Base-by-base conservation (phyloP, 169 alveolate species). In the Eimeria falciformis region DNA sequence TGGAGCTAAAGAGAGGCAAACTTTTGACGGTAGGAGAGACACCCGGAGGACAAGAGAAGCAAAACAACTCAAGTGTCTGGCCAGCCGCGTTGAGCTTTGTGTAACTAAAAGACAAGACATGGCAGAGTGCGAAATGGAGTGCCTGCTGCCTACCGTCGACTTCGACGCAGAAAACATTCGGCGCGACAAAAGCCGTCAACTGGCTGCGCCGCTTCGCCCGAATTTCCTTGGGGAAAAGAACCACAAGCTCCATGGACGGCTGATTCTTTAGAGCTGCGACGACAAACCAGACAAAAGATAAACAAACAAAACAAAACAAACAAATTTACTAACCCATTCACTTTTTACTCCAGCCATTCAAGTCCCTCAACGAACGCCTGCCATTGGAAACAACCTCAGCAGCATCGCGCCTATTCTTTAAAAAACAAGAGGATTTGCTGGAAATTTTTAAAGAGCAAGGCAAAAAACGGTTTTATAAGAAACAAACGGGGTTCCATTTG, bases 121-220 rank as follows among this genome's bases (percentile, higher is more conserved):
- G n/a, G n/a, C n/a, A 7, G 62, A 50, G 62, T 7, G 62, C 62
- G 7, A 14, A 7, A 50, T 50, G 62, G n/a, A 50, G 62, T 50
- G 62, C 14, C n/a, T n/a, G n/a, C n/a, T 33, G 40, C 65, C 65
- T 21, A 53, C 65, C 65, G 65, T 53, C 65, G 65, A 53, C n/a
- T 53, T 53, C 65, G 17, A 53, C 65, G n/a, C 65, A 53, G n/a
- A 53, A 53, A 53, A 53, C n/a, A 53, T 53, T 53, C n/a, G 65
- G 17, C 25, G 25, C 65, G 1, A 1, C 25, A 12, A 53, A 21
- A 21, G 65, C 65, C 65, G 65, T 3, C 25, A 53, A 21, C n/a
- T 53, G 65, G 25, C n/a, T 53, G 65, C 65, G 65, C 65, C 65
- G 17, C 17, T 53, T 12, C 65, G 17, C 25, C 65, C n/a, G 17